Percentiles rank a stretch among this genome's conserved stretches.
These are phyloP conservation scores for Amanita rimosa DNA, from an alignment of 768 basidiomycete genomes.

Conservation along the genomic window DNA sequence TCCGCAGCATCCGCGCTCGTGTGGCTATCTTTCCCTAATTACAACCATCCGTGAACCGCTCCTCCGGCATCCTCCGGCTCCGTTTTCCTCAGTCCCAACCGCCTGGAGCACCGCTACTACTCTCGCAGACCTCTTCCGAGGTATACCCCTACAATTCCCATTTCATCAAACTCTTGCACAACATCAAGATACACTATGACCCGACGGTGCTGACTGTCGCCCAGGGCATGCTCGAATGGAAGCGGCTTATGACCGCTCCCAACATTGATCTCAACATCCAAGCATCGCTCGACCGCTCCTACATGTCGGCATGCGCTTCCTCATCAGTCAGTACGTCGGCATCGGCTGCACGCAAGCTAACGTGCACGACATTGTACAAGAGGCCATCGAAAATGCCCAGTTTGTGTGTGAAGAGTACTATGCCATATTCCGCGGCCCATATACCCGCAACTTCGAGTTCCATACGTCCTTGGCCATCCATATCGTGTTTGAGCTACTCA, in stretches of 20 bases:
- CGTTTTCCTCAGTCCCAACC: background rate
- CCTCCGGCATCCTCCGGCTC: too few relatives aligned
- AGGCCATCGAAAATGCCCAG: constrained; percentile 97
- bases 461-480: constrained; percentile 98
- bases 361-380: constrained; percentile 94
- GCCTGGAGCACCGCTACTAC: constrained; percentile 79
- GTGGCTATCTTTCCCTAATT: too few relatives aligned
- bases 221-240: constrained; percentile 96
- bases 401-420: constrained; percentile 95
- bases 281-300: constrained; percentile 94
- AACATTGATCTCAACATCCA: constrained; percentile 83
- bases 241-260: constrained; percentile 54
- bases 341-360: constrained; percentile 95
- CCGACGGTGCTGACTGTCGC: constrained; percentile 97
- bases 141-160: constrained; percentile 86
- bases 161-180: constrained; percentile 79
- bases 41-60: too few relatives aligned
- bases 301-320: constrained; percentile 93
- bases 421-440: constrained; percentile 92
- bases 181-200: constrained; percentile 91
- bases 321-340: constrained; percentile 97
- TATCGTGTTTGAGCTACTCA: constrained; percentile 91
- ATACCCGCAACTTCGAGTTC: constrained; percentile 77
- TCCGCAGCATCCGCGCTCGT: too few relatives aligned
- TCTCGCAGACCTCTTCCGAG: constrained; percentile 72